A percentile compares a stretch with the other conserved stretches of the same genome.
phyloP scores from a whole-genome alignment of 768 basidiomycete species.

The Rhizopogon salebrosus region DNA sequence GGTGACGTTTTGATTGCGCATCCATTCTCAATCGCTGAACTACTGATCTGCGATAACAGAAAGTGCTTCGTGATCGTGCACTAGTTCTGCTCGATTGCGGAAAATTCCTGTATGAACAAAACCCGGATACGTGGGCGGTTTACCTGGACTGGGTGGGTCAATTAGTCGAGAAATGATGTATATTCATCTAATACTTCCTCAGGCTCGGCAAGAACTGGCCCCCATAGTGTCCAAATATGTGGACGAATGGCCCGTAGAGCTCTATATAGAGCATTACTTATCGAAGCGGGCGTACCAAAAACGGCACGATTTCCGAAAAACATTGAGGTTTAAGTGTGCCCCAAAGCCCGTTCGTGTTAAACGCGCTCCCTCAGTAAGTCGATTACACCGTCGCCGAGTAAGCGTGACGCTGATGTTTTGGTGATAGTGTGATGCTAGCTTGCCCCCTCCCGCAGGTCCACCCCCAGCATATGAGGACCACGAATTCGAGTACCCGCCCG shows the following conservation, averaged over 20 bases:
- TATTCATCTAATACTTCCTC: background rate
- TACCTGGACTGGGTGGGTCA: background rate
- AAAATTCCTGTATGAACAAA: background rate
- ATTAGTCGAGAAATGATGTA: too few species aligned
- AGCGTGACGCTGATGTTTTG: background rate
- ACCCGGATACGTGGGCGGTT: background rate
- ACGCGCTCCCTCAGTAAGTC: background rate
- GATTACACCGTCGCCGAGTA: too few species aligned
- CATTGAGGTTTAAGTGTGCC: background rate
- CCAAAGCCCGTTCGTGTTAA: background rate
- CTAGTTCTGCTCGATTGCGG: background rate
- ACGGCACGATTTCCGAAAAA: background rate
- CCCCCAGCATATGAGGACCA: background rate
- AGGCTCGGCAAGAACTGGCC: background rate
- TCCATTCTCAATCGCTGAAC: background rate
- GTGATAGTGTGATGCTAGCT: background rate
- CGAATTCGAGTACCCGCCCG: background rate
- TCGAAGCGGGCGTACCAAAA: background rate
- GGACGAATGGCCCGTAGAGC: slow-evolving; percentile 1
- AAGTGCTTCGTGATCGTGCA: background rate
- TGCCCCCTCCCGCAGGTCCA: background rate
- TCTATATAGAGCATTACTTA: background rate
- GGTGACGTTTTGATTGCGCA: background rate
- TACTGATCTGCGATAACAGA: background rate
- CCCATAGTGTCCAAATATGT: background rate